Percentiles rank a stretch among this genome's conserved stretches.
These are phyloP conservation scores for Stagonosporopsis vannaccii DNA, from an alignment of 2,329 filamentous ascomycete genomes.

Conservation along the genomic window DNA sequence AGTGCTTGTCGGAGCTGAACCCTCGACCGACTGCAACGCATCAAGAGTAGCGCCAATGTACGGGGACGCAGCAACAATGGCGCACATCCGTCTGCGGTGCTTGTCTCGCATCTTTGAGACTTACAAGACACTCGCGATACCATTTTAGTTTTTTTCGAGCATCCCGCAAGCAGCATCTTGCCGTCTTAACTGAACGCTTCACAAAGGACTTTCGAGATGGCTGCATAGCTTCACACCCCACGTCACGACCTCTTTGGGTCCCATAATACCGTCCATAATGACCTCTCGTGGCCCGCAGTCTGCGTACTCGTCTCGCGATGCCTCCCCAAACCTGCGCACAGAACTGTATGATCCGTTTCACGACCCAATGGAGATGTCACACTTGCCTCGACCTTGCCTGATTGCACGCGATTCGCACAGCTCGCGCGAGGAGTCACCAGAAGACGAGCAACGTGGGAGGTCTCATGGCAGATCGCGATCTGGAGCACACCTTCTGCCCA, in stretches of 20 bases:
- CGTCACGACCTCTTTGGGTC: not conserved
- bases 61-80: slow-evolving; percentile 7
- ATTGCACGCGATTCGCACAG: slow-evolving; percentile 18
- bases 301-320: slow-evolving; percentile 30
- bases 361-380: slow-evolving; percentile 42
- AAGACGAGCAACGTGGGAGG: slow-evolving; percentile 17
- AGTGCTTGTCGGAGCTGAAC: slow-evolving; percentile 15
- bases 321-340: slow-evolving; percentile 38
- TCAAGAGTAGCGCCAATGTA: slow-evolving; percentile 4
- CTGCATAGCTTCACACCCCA: not conserved
- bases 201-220: not conserved
- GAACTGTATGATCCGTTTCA: slow-evolving; percentile 32
- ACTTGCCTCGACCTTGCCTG: slow-evolving; percentile 21
- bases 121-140: not conserved
- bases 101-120: not conserved
- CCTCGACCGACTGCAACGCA: slow-evolving; percentile 15
- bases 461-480: slow-evolving; percentile 26
- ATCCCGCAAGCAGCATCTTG: not conserved
- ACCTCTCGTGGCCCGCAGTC: slow-evolving; percentile 28
- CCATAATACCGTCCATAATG: slow-evolving; percentile 25
- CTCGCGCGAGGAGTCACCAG: slow-evolving; percentile 20
- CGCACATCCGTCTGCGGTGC: not conserved
- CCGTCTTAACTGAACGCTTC: not conserved
- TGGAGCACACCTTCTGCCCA: slow-evolving; percentile 26
- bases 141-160: not conserved